Evolutionary conservation across 2,329 filamentous ascomycete genomes (phyloP), one percentile per base, ranked within the genome.

Genomic region (Sordariomycetes sp.): DNA sequence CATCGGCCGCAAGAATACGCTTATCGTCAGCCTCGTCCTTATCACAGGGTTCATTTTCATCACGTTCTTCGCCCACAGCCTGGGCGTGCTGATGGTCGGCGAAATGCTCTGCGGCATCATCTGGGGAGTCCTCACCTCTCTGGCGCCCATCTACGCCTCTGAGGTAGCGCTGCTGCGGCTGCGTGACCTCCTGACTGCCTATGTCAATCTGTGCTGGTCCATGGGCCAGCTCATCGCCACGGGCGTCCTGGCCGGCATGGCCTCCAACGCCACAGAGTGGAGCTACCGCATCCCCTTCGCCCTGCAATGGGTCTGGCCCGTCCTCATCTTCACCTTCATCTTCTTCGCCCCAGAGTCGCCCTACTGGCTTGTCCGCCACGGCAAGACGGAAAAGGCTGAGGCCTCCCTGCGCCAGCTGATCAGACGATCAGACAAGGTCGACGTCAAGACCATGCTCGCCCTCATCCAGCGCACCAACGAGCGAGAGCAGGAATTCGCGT

Each of bases 391-490:
- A 8, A 83, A 88, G n/a, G 87, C 87, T 32, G 88, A 88, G 72
- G 72, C 75, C 52, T 75, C 86, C 1, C 76, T 90, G 24, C 74
- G 86, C 53, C 82, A 86, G 3, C 74, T 90, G 22, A 59, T 54
- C 24, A 37, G 35, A 7, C 7, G 35, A 14, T 8, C 35, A 7
- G 35, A 37, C 35, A 37, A 14, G 35, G 89, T 94, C 72, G 94
- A 89, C 35, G 35, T 37, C 35, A 37, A 37, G 0, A 78, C 96
- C 55, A 51, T 24, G 25, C n/a, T 52, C 25, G 86, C 88, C 65
- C 94, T 96, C 89, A 96, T 96, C 88, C 83, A 90, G 1, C 89
- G 94, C 68, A 96, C 90, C 0, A 92, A 88, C 0, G 87, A 87
- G 0, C 76, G 95, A 12, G 91, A 96, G 69, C 80, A 89, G 67